These are phyloP conservation scores for Sphenostylis stenocarpa DNA, from an alignment of 306 rosid species.

Conservation along the genomic window DNA sequence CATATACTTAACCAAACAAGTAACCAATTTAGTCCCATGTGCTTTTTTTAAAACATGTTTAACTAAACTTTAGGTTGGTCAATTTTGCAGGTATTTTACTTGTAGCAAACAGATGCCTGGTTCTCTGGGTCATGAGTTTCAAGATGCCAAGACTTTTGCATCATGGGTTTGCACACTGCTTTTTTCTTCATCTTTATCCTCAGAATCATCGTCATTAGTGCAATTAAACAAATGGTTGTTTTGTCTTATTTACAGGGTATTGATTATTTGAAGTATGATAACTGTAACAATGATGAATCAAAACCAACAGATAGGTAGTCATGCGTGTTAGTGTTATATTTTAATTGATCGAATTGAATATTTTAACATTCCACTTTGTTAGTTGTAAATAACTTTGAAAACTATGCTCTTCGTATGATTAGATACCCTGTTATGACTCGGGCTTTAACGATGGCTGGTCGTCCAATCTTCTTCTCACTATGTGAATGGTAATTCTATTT, in stretches of 20 bases:
- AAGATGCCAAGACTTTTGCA: conserved; percentile 90
- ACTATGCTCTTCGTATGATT: conserved; percentile 8
- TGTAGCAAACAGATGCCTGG: conserved; percentile 96
- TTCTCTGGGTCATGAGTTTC: conserved; percentile 85
- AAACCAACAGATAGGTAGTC: conserved; percentile 79
- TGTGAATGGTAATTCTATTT: conserved; percentile 79
- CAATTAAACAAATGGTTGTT: background rate
- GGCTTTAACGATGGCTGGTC: conserved; percentile 81
- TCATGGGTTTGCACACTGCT: conserved; percentile 66
- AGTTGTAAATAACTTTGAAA: background rate
- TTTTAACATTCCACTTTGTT: background rate
- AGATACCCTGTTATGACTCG: conserved; percentile 93
- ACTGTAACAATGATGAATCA: conserved; percentile 68
- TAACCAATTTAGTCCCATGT: background rate
- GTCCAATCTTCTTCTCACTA: conserved; percentile 83
- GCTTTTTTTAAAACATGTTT: background rate
- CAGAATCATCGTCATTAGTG: background rate
- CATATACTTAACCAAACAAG: conserved; percentile 5
- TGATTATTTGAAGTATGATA: conserved; percentile 98
- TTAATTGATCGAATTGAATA: background rate
- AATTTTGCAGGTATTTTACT: conserved; percentile 68
- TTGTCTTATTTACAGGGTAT: conserved; percentile 64
- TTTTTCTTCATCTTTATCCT: background rate
- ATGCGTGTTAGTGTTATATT: background rate
- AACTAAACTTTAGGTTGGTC: background rate